phyloP scores from a whole-genome alignment of 164 flowering plant genomes.

The Magnolia sinica region DNA sequence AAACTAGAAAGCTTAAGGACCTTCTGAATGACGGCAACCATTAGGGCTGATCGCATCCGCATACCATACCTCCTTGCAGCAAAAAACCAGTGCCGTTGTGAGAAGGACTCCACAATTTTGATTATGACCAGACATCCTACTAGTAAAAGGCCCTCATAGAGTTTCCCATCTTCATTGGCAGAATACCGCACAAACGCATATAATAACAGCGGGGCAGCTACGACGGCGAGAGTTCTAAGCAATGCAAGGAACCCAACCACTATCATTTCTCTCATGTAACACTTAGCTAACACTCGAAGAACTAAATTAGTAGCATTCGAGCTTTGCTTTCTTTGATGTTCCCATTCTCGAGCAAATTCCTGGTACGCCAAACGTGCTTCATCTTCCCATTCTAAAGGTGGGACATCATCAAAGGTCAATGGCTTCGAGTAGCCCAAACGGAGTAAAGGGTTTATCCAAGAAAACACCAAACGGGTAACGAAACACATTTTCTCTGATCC shows the following conservation, averaged over 20 bases:
- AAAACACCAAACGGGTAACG: constrained; percentile 54
- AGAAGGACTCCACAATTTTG: constrained; percentile 63
- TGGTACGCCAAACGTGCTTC: constrained; percentile 52
- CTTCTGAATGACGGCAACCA: constrained; percentile 65
- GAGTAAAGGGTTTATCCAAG: constrained; percentile 74
- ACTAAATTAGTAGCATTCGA: constrained; percentile 29
- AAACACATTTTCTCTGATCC: constrained; percentile 27
- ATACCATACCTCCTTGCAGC: constrained; percentile 59
- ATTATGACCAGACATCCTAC: constrained; percentile 50
- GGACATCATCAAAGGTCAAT: constrained; percentile 59
- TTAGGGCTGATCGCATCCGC: constrained; percentile 79
- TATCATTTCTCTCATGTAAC: constrained; percentile 50
- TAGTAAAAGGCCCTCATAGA: constrained; percentile 37
- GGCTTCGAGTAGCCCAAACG: constrained; percentile 55
- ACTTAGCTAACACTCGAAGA: constrained; percentile 40
- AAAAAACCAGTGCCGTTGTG: constrained; percentile 68
- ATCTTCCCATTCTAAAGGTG: constrained; percentile 53
- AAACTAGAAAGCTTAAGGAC: constrained; percentile 67
- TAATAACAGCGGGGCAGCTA: constrained; percentile 56
- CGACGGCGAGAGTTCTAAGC: constrained; percentile 42
- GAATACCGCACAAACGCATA: constrained; percentile 59
- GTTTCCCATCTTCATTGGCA: constrained; percentile 19
- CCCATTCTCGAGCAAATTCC: constrained; percentile 47
- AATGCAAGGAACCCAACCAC: constrained; percentile 47
- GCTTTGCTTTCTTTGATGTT: constrained; percentile 17